Evolutionary conservation across 352 stramenopile species (phyloP).

Genomic region (Globisporangium cederbergense): DNA sequence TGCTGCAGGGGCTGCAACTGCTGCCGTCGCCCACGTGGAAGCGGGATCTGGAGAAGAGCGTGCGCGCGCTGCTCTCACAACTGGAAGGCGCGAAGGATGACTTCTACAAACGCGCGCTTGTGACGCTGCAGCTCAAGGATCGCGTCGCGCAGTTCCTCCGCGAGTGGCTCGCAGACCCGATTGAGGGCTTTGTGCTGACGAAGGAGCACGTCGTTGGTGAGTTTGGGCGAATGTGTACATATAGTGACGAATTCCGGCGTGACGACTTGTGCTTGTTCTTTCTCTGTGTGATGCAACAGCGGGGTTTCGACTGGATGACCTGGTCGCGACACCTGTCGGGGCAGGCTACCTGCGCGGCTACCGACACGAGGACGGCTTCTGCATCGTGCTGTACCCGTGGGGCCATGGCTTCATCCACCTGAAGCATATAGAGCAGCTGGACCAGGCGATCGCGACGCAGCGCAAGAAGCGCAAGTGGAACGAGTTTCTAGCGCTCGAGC

Average conservation of each 20-base stretch:
- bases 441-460: slow-evolving; percentile 30
- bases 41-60: slow-evolving; percentile 21
- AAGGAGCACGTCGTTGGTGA: slow-evolving; percentile 70
- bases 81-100: slow-evolving; percentile 15
- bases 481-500: slow-evolving; percentile 55
- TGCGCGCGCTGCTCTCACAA: slow-evolving; percentile 31
- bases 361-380: slow-evolving; percentile 52
- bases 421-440: slow-evolving; percentile 44
- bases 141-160: slow-evolving; percentile 62
- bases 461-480: slow-evolving; percentile 46
- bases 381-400: slow-evolving; percentile 69
- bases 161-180: slow-evolving; percentile 60
- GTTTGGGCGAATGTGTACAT: neutral
- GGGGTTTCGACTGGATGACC: slow-evolving; percentile 52
- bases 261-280: neutral
- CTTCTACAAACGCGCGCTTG: slow-evolving; percentile 33
- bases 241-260: neutral
- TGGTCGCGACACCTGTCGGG: slow-evolving; percentile 59
- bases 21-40: slow-evolving; percentile 30
- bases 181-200: slow-evolving; percentile 64
- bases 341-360: slow-evolving; percentile 61
- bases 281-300: slow-evolving; percentile 3
- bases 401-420: slow-evolving; percentile 69
- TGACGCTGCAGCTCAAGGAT: slow-evolving; percentile 67
- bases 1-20: slow-evolving; percentile 49